Percentiles rank a stretch among this genome's conserved stretches.
Evolutionary conservation across 345 rosid genomes (phyloP).

Genomic region (Capsella bursapastoris): DNA sequence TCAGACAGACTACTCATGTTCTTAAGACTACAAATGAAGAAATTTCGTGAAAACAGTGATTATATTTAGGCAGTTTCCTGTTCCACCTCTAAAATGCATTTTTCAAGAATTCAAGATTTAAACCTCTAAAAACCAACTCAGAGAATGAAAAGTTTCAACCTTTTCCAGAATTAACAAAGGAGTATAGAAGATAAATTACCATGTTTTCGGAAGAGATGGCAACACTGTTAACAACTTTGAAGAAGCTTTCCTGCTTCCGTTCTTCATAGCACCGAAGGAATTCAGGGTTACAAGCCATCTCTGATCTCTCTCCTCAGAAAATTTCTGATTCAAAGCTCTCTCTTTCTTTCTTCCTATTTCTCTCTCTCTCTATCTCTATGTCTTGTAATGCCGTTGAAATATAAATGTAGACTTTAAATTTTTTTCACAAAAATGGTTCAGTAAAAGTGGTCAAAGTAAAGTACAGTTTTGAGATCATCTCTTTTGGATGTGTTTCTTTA

Average conservation of each 20-base stretch:
- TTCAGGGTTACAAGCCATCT: neutral
- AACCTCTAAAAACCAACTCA: neutral
- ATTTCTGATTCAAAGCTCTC: neutral
- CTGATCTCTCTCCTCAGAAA: neutral
- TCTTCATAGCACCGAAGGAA: neutral
- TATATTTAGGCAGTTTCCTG: neutral
- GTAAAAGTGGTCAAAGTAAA: neutral
- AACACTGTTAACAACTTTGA: neutral
- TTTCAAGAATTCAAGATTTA: neutral
- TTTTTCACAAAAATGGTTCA: neutral
- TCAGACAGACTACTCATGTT: neutral
- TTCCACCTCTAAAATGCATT: neutral
- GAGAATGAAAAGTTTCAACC: neutral
- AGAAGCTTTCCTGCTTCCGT: neutral
- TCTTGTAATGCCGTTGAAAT: neutral
- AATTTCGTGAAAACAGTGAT: neutral
- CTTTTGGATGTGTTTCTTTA: neutral
- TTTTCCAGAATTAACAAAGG: neutral
- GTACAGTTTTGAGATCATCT: neutral
- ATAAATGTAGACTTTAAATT: neutral
- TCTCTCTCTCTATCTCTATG: neutral
- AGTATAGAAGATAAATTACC: neutral
- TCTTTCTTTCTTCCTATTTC: neutral
- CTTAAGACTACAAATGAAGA: neutral
- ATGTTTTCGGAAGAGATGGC: neutral